Percentiles rank a stretch among this genome's conserved stretches.
phyloP scores from a whole-genome alignment of 768 basidiomycete genomes.

The Lactarius evosmus region DNA sequence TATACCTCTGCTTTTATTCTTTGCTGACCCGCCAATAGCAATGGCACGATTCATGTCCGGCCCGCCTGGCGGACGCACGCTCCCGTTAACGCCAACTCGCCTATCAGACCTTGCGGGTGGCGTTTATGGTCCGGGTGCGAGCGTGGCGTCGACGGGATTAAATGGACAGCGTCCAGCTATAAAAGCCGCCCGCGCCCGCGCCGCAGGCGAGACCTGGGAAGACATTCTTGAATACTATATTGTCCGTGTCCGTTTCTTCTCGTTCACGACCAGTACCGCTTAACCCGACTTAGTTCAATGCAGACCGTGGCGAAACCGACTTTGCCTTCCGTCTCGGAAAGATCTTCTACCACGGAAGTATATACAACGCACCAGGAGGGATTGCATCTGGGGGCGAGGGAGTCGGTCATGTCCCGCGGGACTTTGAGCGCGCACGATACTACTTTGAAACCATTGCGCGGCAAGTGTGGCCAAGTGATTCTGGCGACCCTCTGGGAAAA shows the following conservation, averaged over 20 bases:
- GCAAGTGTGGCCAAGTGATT: constrained; percentile 84
- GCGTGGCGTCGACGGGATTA: constrained; percentile 83
- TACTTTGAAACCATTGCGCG: constrained; percentile 87
- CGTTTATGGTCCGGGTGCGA: constrained; percentile 92
- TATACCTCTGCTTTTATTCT: neutral
- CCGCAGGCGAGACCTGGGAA: constrained; percentile 91
- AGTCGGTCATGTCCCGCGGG: constrained; percentile 83
- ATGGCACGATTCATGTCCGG: constrained; percentile 80
- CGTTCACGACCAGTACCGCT: neutral
- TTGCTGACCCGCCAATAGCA: constrained; percentile 42
- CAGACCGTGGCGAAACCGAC: constrained; percentile 84
- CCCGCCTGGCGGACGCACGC: constrained; percentile 84
- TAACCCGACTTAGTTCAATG: constrained; percentile 68
- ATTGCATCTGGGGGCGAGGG: constrained; percentile 86
- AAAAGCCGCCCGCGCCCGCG: constrained; percentile 76
- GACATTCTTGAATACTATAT: constrained; percentile 91
- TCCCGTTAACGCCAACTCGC: constrained; percentile 76
- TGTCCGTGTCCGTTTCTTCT: constrained; percentile 41
- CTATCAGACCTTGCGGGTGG: constrained; percentile 91
- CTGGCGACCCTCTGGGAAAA: constrained; percentile 47
- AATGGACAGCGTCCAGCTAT: constrained; percentile 73
- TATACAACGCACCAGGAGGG: constrained; percentile 77
- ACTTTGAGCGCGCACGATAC: constrained; percentile 67
- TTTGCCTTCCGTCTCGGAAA: constrained; percentile 93
- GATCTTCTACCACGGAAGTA: constrained; percentile 94